A percentile compares a stretch with the other conserved stretches of the same genome.
These are phyloP conservation scores for Pleurotus salmoneostramineus DNA, from an alignment of 768 basidiomycete genomes.

Conservation along the genomic window DNA sequence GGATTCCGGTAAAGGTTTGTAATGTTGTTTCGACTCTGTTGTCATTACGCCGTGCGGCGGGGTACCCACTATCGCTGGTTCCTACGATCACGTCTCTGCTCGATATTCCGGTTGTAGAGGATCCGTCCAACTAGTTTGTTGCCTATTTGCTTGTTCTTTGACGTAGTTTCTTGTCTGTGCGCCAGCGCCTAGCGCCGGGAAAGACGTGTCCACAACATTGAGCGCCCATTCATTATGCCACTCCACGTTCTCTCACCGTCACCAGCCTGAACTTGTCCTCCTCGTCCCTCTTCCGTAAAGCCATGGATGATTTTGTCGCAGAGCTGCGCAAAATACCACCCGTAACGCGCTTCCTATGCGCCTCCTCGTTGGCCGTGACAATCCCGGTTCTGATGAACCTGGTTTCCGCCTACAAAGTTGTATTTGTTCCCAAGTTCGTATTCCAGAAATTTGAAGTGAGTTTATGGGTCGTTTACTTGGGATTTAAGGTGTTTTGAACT, in stretches of 20 bases:
- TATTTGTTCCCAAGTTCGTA: slow-evolving; percentile 49
- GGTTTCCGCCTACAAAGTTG: slow-evolving; percentile 45
- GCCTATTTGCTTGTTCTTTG: too few relatives aligned
- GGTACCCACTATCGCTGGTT: too few relatives aligned
- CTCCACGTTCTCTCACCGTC: background rate
- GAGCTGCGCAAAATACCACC: slow-evolving; percentile 82
- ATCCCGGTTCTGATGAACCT: slow-evolving; percentile 52
- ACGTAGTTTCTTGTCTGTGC: too few relatives aligned
- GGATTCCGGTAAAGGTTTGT: too few relatives aligned
- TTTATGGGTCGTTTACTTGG: background rate
- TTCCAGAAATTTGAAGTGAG: slow-evolving; percentile 51
- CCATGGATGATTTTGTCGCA: slow-evolving; percentile 44
- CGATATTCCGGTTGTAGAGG: too few relatives aligned
- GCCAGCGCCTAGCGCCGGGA: too few relatives aligned
- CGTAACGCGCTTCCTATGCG: slow-evolving; percentile 69
- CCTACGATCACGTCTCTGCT: too few relatives aligned
- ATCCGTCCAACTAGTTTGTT: too few relatives aligned
- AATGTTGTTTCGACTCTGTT: too few relatives aligned
- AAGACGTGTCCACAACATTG: too few relatives aligned
- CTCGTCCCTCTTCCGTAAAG: background rate
- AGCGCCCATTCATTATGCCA: too few relatives aligned
- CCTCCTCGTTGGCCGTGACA: slow-evolving; percentile 58
- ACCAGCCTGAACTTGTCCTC: background rate
- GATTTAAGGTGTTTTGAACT: background rate
- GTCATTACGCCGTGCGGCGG: too few relatives aligned